Conservation (phyloP, 2,329 filamentous ascomycete genomes). For the Aspergillus sp. region DNA sequence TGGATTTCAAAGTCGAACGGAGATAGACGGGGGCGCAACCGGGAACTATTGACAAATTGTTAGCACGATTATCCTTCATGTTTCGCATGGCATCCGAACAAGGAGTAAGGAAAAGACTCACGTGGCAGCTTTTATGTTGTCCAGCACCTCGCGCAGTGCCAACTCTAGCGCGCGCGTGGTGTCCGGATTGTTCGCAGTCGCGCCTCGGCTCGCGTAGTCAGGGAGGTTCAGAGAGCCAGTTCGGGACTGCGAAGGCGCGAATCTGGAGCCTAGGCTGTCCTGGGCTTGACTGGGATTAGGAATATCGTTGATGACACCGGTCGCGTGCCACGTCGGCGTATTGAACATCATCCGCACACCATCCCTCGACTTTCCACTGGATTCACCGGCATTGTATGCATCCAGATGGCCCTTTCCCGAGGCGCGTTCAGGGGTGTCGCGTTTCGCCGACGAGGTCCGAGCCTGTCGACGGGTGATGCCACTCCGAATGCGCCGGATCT, state of each 20-base stretch:
- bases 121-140: conserved; percentile 80
- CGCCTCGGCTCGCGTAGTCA: conserved; percentile 61
- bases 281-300: conserved; percentile 50
- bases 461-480: conserved; percentile 84
- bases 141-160: conserved; percentile 77
- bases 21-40: conserved; percentile 39
- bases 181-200: conserved; percentile 69
- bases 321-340: conserved; percentile 69
- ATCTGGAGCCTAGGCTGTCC: conserved; percentile 32
- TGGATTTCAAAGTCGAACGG: conserved; percentile 80
- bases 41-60: conserved; percentile 34
- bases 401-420: conserved; percentile 41
- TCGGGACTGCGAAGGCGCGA: conserved; percentile 31
- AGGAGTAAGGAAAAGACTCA: conserved; percentile 43
- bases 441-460: conserved; percentile 60
- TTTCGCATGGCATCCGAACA: too few species aligned
- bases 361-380: conserved; percentile 34
- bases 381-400: conserved; percentile 31
- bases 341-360: conserved; percentile 53
- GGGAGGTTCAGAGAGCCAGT: conserved; percentile 27
- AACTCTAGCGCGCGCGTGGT: conserved; percentile 80
- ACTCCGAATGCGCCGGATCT: conserved; percentile 78
- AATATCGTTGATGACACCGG: conserved; percentile 75
- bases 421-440: conserved; percentile 61
- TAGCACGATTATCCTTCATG: not conserved